Evolutionary conservation across 2,329 filamentous ascomycete genomes (phyloP).

Genomic region (Lachnellula cervina): DNA sequence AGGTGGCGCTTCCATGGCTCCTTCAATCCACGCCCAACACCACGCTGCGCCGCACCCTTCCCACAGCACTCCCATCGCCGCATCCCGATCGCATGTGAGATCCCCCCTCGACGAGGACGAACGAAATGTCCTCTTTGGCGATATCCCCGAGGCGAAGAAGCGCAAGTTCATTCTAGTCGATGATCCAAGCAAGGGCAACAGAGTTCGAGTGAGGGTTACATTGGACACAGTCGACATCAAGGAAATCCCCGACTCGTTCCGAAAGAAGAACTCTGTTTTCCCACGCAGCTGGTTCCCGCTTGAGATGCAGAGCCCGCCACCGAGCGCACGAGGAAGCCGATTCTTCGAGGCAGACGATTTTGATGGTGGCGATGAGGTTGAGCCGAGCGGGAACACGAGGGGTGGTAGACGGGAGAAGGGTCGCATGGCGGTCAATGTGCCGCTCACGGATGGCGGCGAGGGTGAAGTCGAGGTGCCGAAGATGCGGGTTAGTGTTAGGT

Average conservation of each 20-base stretch:
- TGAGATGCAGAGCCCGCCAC: constrained; percentile 84
- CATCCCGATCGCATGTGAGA: constrained; percentile 16
- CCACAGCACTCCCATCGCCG: constrained; percentile 37
- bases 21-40: constrained; percentile 47
- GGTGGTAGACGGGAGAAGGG: constrained; percentile 22
- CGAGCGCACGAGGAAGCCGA: constrained; percentile 66
- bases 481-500: constrained; percentile 63
- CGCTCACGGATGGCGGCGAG: constrained; percentile 64
- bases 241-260: constrained; percentile 93
- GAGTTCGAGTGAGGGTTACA: constrained; percentile 84
- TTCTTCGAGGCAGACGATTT: constrained; percentile 70
- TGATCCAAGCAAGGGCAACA: constrained; percentile 73
- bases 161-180: constrained; percentile 97
- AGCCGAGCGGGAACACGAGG: constrained; percentile 29
- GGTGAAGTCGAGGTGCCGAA: constrained; percentile 70
- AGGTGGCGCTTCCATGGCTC: constrained; percentile 56
- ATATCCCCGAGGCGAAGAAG: constrained; percentile 83
- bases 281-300: constrained; percentile 88
- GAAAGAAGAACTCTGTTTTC: constrained; percentile 82
- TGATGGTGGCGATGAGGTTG: constrained; percentile 47
- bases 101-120: constrained; percentile 41
- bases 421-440: constrained; percentile 55
- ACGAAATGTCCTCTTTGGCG: constrained; percentile 72
- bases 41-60: constrained; percentile 39
- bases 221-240: constrained; percentile 92